phyloP scores from a whole-genome alignment of 1,139 yeast species.

The Yamadazyma oceani region DNA sequence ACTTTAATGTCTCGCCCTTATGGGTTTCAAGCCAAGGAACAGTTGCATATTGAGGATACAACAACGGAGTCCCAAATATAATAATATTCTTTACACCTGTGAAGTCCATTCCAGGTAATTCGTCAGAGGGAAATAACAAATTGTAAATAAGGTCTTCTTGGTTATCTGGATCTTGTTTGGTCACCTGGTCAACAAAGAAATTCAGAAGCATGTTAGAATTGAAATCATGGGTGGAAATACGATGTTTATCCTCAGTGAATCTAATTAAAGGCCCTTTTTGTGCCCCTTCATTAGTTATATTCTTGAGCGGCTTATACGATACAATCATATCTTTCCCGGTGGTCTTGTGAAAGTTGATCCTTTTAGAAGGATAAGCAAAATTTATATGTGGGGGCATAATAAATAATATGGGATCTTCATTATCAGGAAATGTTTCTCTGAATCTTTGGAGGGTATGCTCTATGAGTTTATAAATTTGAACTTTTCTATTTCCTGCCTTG shows the following conservation, averaged over 20 bases:
- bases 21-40: slow-evolving; percentile 3
- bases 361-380: slow-evolving; percentile 3
- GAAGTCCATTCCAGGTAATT: slow-evolving; percentile 20
- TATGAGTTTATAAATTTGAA: slow-evolving; percentile 1
- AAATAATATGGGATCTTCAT: slow-evolving; percentile 15
- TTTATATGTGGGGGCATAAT: slow-evolving; percentile 18
- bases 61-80: slow-evolving; percentile 23
- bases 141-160: neutral
- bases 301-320: slow-evolving; percentile 1
- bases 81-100: slow-evolving; percentile 18
- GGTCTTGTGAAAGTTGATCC: neutral
- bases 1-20: slow-evolving; percentile 4
- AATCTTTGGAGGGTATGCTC: slow-evolving; percentile 7
- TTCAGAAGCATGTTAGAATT: neutral
- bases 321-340: slow-evolving; percentile 3
- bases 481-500: neutral
- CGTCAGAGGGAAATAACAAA: slow-evolving; percentile 13
- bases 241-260: neutral
- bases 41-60: slow-evolving; percentile 26
- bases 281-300: neutral
- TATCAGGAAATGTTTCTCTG: slow-evolving; percentile 8
- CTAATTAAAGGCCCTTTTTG: neutral
- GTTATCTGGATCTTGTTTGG: neutral
- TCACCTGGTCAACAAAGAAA: neutral
- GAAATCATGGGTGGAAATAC: neutral